These are phyloP conservation scores for Euphorbia schlechtendalii DNA, from an alignment of 441 rosid genomes.

Conservation along the genomic window DNA sequence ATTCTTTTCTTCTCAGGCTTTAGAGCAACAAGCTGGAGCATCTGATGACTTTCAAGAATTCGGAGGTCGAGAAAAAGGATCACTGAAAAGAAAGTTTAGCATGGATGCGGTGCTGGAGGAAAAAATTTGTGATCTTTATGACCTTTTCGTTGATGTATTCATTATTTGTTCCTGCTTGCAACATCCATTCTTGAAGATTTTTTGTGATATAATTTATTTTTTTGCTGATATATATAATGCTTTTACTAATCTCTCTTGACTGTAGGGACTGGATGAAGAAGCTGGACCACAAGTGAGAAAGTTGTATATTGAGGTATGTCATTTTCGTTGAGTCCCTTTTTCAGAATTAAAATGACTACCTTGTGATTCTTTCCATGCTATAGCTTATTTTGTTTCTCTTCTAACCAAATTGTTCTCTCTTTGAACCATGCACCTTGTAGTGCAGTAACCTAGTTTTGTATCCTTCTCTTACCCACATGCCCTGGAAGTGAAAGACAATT, in stretches of 20 bases:
- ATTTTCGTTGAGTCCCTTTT: slow-evolving; percentile 13
- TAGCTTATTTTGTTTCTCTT: neutral
- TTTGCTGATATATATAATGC: slow-evolving; percentile 10
- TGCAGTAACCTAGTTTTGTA: neutral
- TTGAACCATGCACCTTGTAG: neutral
- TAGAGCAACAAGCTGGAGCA: slow-evolving; percentile 47
- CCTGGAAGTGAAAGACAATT: neutral
- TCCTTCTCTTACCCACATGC: neutral
- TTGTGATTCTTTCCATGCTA: neutral
- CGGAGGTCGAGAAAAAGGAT: slow-evolving; percentile 40
- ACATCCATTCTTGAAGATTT: slow-evolving; percentile 3
- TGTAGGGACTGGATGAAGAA: slow-evolving; percentile 90
- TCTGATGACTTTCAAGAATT: slow-evolving; percentile 70
- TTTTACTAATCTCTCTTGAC: slow-evolving; percentile 20
- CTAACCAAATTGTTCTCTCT: neutral
- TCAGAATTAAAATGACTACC: neutral
- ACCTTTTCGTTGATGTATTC: slow-evolving; percentile 82
- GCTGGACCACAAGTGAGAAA: slow-evolving; percentile 79
- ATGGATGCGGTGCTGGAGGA: slow-evolving; percentile 81
- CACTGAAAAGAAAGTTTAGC: slow-evolving; percentile 43
- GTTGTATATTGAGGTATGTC: slow-evolving; percentile 76
- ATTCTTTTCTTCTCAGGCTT: slow-evolving; percentile 31
- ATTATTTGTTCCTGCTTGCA: slow-evolving; percentile 15
- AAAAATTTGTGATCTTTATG: slow-evolving; percentile 90
- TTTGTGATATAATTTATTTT: neutral